Evolutionary conservation across 805 yeast genomes (phyloP), one percentile per base, ranked within the genome.

Genomic region (Cyberlindnera lachancei): DNA sequence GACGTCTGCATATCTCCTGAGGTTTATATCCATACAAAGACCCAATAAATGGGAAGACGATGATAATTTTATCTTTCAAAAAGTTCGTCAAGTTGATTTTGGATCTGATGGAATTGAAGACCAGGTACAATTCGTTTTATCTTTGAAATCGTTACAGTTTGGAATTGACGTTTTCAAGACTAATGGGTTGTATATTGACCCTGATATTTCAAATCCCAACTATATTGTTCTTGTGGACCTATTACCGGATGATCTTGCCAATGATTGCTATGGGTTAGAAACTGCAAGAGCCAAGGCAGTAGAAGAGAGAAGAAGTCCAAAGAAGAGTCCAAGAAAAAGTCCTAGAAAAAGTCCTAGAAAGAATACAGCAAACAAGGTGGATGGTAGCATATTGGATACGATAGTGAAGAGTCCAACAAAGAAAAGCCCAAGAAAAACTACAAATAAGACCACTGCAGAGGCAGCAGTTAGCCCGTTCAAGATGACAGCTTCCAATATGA

Each of bases 1-100:
- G 35, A 56, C 51, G 10, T 44, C 42, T 18, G 38, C 53, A n/a
- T 56, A 48, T 28, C 22, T 56, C 6, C 27, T 55, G 8, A 44
- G 38, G 23, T 38, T 30, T 34, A 11, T 40, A 10, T n/a, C 31
- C 14, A 18, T 20, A 5, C 21, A 18, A 12, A 16, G 12, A 28
- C 12, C 9, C 3, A 19, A 19, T 16, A 11, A 8, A 3, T 36
- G 40, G 41, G 6, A 18, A 14, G 44, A 36, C 14, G 18, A 15
- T 11, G 29, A 25, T 2, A 5, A 25, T 7, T 21, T 40, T 13
- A 27, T 19, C 23, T 34, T 36, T 23, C 28, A 27, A 17, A 34
- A 29, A n/a, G 28, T 36, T 6, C 29, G 36, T 14, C 14, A 15
- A 3, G 17, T 15, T n/a, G 23, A 23, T 3, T 14, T 25, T 15